Evolutionary conservation across 768 basidiomycete genomes (phyloP).

Genomic region (Trametopsis cervina): DNA sequence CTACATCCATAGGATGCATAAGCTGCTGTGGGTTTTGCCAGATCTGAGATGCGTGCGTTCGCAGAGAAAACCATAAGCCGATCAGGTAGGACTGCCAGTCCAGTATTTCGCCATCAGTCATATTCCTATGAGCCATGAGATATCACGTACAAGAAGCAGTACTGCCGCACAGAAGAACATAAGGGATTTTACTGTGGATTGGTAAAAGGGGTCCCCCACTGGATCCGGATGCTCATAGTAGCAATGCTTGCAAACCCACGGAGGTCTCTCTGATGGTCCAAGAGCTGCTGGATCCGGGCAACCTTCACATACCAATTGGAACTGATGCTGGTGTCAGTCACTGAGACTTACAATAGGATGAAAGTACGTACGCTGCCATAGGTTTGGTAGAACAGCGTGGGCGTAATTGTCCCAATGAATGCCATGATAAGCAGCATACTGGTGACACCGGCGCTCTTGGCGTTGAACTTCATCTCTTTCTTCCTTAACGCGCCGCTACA

Average conservation of each 20-base stretch:
- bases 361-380: slow-evolving; percentile 81
- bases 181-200: slow-evolving; percentile 87
- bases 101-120: slow-evolving; percentile 8
- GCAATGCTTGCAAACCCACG: slow-evolving; percentile 89
- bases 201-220: slow-evolving; percentile 91
- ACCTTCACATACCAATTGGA: slow-evolving; percentile 78
- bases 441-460: slow-evolving; percentile 97
- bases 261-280: slow-evolving; percentile 27
- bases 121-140: slow-evolving; percentile 1
- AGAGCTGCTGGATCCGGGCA: slow-evolving; percentile 44
- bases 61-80: slow-evolving; percentile 97
- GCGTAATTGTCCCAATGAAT: slow-evolving; percentile 91
- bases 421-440: slow-evolving; percentile 99
- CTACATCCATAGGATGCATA: slow-evolving; percentile 58
- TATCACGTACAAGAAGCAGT: slow-evolving; percentile 71
- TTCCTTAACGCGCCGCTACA: slow-evolving; percentile 78
- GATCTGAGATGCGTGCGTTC: slow-evolving; percentile 96
- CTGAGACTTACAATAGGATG: neutral
- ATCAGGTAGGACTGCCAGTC: slow-evolving; percentile 83
- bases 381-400: slow-evolving; percentile 96
- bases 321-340: slow-evolving; percentile 38
- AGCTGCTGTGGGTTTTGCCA: slow-evolving; percentile 97
- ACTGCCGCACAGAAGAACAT: slow-evolving; percentile 96
- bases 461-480: slow-evolving; percentile 98
- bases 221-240: slow-evolving; percentile 95